Percentiles rank a stretch among this genome's conserved stretches.
These are phyloP conservation scores for Striga hermonthica DNA, from an alignment of 305 asterid species.

Conservation along the genomic window DNA sequence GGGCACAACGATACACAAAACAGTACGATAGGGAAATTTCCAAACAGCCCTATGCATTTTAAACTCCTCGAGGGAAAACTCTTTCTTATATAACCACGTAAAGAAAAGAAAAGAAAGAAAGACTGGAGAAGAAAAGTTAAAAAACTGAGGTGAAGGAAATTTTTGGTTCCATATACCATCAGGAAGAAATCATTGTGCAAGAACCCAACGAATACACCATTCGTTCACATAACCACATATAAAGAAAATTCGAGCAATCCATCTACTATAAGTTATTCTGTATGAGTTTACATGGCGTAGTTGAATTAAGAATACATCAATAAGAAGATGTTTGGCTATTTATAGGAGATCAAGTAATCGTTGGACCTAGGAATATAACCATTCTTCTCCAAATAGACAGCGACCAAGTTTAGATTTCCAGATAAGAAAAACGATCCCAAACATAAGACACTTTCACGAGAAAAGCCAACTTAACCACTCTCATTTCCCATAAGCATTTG, in stretches of 20 bases:
- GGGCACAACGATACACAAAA: neutral
- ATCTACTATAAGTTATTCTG: neutral
- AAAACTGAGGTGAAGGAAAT: neutral
- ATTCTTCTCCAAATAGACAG: neutral
- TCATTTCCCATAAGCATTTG: neutral
- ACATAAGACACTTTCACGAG: neutral
- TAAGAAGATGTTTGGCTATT: neutral
- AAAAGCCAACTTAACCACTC: neutral
- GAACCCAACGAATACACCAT: neutral
- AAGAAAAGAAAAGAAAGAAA: conserved; percentile 16
- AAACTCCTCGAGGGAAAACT: no score
- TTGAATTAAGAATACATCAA: neutral
- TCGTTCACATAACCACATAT: neutral
- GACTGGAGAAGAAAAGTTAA: neutral
- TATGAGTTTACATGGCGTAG: neutral
- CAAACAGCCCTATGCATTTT: no score
- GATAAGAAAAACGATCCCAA: neutral
- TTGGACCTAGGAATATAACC: neutral
- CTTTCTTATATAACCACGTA: neutral
- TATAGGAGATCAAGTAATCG: neutral
- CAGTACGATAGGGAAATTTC: neutral
- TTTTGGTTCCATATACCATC: neutral
- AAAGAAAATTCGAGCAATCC: neutral
- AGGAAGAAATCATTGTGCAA: neutral
- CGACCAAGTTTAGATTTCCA: neutral